These are phyloP conservation scores for Fusarium subtropicale DNA, from an alignment of 2,329 filamentous ascomycete species.

Conservation along the genomic window DNA sequence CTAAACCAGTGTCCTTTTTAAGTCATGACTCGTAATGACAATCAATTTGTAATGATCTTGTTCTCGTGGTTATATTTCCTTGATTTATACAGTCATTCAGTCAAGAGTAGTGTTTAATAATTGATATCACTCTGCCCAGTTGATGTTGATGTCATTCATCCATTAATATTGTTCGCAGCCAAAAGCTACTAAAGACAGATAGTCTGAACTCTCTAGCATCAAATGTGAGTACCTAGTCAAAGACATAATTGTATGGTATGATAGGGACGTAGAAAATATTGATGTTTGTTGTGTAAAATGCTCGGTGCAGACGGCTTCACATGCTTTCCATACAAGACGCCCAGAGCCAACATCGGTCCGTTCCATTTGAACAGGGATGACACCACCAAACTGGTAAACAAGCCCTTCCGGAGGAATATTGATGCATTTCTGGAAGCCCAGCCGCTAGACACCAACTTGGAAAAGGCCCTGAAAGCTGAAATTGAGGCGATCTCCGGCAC, in stretches of 20 bases:
- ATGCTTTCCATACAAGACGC: slow-evolving; percentile 16
- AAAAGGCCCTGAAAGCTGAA: slow-evolving; percentile 31
- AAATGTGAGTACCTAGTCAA: not conserved
- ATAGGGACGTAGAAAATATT: not conserved
- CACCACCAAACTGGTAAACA: slow-evolving; percentile 16
- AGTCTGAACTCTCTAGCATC: not conserved
- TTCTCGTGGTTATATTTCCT: not conserved
- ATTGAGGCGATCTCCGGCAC: slow-evolving; percentile 32
- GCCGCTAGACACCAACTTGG: slow-evolving; percentile 10
- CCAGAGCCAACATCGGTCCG: slow-evolving; percentile 23
- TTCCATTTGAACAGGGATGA: slow-evolving; percentile 26
- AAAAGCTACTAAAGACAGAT: slow-evolving; percentile 1
- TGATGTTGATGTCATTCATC: slow-evolving; percentile 35
- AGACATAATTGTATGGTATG: not conserved
- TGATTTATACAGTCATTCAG: not conserved
- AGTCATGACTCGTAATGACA: not conserved
- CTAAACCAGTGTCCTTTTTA: not conserved
- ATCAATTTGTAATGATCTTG: not conserved
- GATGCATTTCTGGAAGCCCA: slow-evolving; percentile 12
- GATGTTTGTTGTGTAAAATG: slow-evolving; percentile 1
- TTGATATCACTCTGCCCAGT: slow-evolving; percentile 8
- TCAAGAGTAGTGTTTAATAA: slow-evolving; percentile 1
- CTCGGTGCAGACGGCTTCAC: slow-evolving; percentile 20
- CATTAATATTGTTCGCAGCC: slow-evolving; percentile 9
- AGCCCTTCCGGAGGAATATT: slow-evolving; percentile 19